A percentile compares a stretch with the other conserved stretches of the same genome.
These are phyloP conservation scores for Skeletonema potamos DNA, from an alignment of 108 stramenopile species.

Conservation along the genomic window DNA sequence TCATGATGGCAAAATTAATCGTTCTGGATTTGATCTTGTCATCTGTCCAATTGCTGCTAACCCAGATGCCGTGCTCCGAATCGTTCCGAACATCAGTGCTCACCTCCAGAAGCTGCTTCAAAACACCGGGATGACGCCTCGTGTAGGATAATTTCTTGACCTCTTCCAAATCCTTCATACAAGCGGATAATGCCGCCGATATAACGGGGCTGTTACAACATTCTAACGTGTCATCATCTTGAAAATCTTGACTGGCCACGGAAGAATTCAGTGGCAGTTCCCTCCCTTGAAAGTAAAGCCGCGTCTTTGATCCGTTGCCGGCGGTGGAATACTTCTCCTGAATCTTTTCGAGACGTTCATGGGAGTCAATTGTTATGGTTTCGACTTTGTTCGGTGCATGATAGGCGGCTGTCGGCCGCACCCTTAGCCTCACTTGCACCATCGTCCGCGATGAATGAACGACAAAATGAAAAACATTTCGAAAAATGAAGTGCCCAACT, in stretches of 20 bases:
- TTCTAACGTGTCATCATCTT: constrained; percentile 46
- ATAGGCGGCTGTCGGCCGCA: constrained; percentile 47
- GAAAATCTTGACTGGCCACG: constrained; percentile 52
- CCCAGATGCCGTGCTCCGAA: constrained; percentile 27
- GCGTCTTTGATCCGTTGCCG: constrained; percentile 16
- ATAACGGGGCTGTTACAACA: constrained; percentile 46
- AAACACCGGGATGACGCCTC: neutral
- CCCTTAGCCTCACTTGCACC: constrained; percentile 38
- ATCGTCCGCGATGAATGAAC: too few species aligned
- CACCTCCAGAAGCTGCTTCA: constrained; percentile 22
- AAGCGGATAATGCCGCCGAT: constrained; percentile 44
- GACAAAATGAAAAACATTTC: too few species aligned
- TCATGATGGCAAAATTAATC: constrained; percentile 48
- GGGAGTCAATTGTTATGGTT: constrained; percentile 33
- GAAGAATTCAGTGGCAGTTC: constrained; percentile 55
- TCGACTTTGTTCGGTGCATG: constrained; percentile 40
- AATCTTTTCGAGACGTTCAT: constrained; percentile 43
- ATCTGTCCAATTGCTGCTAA: constrained; percentile 27
- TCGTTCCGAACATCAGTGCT: constrained; percentile 2
- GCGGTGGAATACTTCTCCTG: constrained; percentile 38
- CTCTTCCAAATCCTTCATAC: constrained; percentile 47
- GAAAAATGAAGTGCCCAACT: too few species aligned
- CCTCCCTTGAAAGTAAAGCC: constrained; percentile 21
- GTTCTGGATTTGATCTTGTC: constrained; percentile 40
- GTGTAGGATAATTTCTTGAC: constrained; percentile 21